Percentiles rank a stretch among this genome's conserved stretches.
Evolutionary conservation across 768 basidiomycete species (phyloP).

Genomic region (Tulasnella sp.): DNA sequence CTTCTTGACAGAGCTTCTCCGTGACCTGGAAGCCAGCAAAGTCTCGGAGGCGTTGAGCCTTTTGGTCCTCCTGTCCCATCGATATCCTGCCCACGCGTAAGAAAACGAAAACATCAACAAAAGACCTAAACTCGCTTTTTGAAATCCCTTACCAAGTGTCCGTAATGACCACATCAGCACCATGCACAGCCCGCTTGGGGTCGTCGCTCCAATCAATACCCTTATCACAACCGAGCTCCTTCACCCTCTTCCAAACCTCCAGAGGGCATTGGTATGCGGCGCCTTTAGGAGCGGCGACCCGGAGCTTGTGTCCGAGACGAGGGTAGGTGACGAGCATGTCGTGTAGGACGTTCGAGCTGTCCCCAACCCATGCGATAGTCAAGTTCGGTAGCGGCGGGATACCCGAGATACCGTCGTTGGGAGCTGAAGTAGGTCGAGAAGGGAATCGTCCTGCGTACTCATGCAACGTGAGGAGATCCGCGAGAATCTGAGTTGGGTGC

Average conservation of each 20-base stretch:
- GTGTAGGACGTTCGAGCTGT: conserved; percentile 89
- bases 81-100: conserved; percentile 59
- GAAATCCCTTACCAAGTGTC: conserved; percentile 73
- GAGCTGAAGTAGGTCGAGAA: not conserved
- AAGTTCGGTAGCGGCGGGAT: conserved; percentile 59
- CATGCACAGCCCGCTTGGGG: conserved; percentile 76
- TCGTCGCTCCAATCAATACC: conserved; percentile 63
- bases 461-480: conserved; percentile 82
- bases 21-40: conserved; percentile 94
- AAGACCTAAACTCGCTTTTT: conserved; percentile 17
- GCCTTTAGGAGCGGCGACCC: conserved; percentile 68
- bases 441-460: conserved; percentile 54
- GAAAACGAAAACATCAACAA: not conserved
- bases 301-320: conserved; percentile 76
- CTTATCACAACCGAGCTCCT: conserved; percentile 61
- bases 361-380: conserved; percentile 88
- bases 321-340: conserved; percentile 96
- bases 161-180: conserved; percentile 90
- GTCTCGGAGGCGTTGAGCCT: conserved; percentile 70
- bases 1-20: conserved; percentile 67
- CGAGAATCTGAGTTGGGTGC: conserved; percentile 94
- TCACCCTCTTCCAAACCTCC: conserved; percentile 73
- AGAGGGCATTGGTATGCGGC: conserved; percentile 52
- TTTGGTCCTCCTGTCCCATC: conserved; percentile 97
- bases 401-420: not conserved